phyloP scores from a whole-genome alignment of 2,329 filamentous ascomycete species.

The Pseudogymnoascus sp. region DNA sequence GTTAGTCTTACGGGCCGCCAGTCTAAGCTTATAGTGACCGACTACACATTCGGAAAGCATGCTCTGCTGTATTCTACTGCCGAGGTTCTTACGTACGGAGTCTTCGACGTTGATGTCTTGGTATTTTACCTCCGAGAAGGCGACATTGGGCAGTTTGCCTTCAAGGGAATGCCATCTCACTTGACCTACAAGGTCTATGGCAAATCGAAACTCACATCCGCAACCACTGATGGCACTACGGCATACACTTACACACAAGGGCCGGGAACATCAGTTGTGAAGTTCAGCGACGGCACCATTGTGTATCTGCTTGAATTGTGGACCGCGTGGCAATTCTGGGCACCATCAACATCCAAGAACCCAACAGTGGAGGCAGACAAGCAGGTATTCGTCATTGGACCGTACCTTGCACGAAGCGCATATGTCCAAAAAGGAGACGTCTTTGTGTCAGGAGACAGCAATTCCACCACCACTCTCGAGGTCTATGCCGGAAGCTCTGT shows the following conservation, averaged over 20 bases:
- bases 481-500: conserved; percentile 38
- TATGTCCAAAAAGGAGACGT: conserved; percentile 32
- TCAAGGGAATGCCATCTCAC: conserved; percentile 34
- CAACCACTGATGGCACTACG: conserved; percentile 27
- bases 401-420: conserved; percentile 40
- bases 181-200: conserved; percentile 39
- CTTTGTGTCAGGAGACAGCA: conserved; percentile 37
- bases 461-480: conserved; percentile 37
- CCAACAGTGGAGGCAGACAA: conserved; percentile 41
- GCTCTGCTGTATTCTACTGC: conserved; percentile 46
- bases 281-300: conserved; percentile 44
- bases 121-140: conserved; percentile 45
- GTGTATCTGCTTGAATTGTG: conserved; percentile 48
- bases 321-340: conserved; percentile 52
- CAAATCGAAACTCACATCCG: conserved; percentile 31
- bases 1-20: conserved; percentile 47
- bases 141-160: conserved; percentile 44
- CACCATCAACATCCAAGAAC: conserved; percentile 41
- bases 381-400: conserved; percentile 41
- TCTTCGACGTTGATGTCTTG: conserved; percentile 42
- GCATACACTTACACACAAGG: conserved; percentile 43
- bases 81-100: conserved; percentile 43
- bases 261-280: conserved; percentile 40
- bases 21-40: conserved; percentile 49
- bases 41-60: conserved; percentile 43